A percentile compares a stretch with the other conserved stretches of the same genome.
Conservation (phyloP, 2,329 filamentous ascomycete species). For the Aspergillus puulaauensis region DNA sequence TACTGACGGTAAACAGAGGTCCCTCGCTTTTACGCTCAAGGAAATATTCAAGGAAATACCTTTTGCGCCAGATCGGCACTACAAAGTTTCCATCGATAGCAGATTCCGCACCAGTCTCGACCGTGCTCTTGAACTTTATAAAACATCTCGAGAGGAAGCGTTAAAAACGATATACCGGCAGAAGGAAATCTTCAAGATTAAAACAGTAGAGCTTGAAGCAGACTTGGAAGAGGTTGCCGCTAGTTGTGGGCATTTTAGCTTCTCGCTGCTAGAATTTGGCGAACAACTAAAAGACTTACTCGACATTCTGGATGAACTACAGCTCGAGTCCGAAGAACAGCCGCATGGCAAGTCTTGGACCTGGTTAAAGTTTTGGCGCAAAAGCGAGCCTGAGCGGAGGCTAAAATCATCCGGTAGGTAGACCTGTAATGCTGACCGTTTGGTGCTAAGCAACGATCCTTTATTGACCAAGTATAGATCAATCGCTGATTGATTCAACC, state of each 20-base stretch:
- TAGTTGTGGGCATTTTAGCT: conserved; percentile 96
- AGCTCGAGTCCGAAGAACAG: conserved; percentile 63
- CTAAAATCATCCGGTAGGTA: conserved; percentile 15
- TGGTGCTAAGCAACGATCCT: not conserved
- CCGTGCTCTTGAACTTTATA: conserved; percentile 79
- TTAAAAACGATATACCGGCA: conserved; percentile 77
- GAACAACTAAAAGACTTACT: conserved; percentile 85
- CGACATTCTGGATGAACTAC: conserved; percentile 80
- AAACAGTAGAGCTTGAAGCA: conserved; percentile 74
- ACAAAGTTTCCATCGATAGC: conserved; percentile 71
- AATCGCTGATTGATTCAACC: conserved; percentile 10
- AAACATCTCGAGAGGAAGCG: conserved; percentile 70
- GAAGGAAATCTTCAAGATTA: conserved; percentile 68
- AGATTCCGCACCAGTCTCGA: conserved; percentile 77
- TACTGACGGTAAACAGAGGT: conserved; percentile 57
- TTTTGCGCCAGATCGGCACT: conserved; percentile 68
- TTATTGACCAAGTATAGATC: conserved; percentile 14
- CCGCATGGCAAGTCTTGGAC: conserved; percentile 68
- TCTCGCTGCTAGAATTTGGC: conserved; percentile 84
- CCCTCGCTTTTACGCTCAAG: conserved; percentile 84
- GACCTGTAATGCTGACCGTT: not conserved
- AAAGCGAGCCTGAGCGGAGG: conserved; percentile 20
- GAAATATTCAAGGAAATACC: conserved; percentile 86
- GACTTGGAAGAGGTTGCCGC: conserved; percentile 97
- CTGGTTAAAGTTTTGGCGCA: conserved; percentile 81